phyloP scores from a whole-genome alignment of 139 green algal genomes.

The Volvox africanus region DNA sequence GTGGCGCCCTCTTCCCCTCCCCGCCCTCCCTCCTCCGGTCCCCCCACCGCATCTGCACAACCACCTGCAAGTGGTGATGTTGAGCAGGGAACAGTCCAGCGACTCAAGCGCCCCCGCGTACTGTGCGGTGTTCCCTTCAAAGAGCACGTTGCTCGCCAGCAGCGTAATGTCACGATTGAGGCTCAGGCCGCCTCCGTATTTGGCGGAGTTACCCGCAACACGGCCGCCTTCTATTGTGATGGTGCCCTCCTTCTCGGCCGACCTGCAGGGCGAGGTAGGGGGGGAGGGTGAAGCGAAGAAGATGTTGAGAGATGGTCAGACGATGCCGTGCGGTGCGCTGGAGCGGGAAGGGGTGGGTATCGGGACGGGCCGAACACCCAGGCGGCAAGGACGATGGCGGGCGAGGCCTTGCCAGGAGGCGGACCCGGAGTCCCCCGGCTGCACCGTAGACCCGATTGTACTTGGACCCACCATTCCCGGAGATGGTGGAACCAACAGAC shows the following conservation, averaged over 20 bases:
- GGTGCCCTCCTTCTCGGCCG: slow-evolving; percentile 36
- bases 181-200: slow-evolving; percentile 25
- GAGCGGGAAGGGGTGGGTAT: too few relatives aligned
- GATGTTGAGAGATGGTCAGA: background rate
- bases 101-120: slow-evolving; percentile 34
- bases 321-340: background rate
- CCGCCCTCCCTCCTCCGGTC: too few relatives aligned
- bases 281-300: background rate
- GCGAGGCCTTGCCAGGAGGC: too few relatives aligned
- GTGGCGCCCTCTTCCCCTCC: too few relatives aligned
- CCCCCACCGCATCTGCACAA: too few relatives aligned
- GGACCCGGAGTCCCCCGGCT: too few relatives aligned
- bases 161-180: slow-evolving; percentile 25
- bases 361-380: too few relatives aligned
- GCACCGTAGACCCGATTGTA: too few relatives aligned
- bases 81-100: background rate
- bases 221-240: background rate
- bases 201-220: background rate
- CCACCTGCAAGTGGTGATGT: background rate
- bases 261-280: background rate
- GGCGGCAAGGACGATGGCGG: too few relatives aligned
- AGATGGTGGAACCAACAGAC: too few relatives aligned
- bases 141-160: background rate
- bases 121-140: background rate
- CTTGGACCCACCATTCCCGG: too few relatives aligned